Evolutionary conservation across 2,329 filamentous ascomycete species (phyloP).

Genomic region (Cytospora leucostoma): DNA sequence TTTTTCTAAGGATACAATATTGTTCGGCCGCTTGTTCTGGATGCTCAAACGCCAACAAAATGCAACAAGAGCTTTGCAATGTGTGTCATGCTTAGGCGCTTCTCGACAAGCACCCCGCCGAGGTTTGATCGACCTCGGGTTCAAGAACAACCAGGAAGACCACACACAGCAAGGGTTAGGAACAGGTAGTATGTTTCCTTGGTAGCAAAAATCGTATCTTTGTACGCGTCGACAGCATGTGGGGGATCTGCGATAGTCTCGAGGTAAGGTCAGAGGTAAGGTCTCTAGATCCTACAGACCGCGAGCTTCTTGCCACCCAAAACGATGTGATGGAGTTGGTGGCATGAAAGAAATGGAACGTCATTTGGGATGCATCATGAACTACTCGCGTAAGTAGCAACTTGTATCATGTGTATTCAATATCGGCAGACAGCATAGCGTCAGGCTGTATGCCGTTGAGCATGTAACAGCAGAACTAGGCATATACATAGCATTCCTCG

Average conservation of each 20-base stretch:
- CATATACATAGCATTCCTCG: constrained; percentile 11
- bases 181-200: constrained; percentile 28
- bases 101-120: not conserved
- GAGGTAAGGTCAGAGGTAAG: constrained; percentile 39
- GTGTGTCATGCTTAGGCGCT: not conserved
- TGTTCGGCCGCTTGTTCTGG: not conserved
- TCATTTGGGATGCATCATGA: constrained; percentile 1
- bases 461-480: not conserved
- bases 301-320: constrained; percentile 18
- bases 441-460: not conserved
- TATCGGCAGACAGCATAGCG: constrained; percentile 1
- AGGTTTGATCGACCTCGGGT: not conserved
- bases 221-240: constrained; percentile 14
- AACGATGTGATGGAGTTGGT: constrained; percentile 2
- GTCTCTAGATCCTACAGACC: constrained; percentile 34
- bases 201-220: constrained; percentile 19
- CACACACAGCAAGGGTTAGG: constrained; percentile 18
- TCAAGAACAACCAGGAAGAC: constrained; percentile 1
- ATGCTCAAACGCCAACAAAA: not conserved
- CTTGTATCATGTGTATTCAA: constrained; percentile 32
- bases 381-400: constrained; percentile 17
- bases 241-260: constrained; percentile 20
- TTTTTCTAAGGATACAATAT: constrained; percentile 3
- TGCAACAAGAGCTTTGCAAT: not conserved
- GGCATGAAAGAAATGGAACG: constrained; percentile 2